Percentiles rank a stretch among this genome's conserved stretches.
These are phyloP conservation scores for Gastroboletus turbinatus DNA, from an alignment of 1,284 basidiomycete species.

Conservation along the genomic window DNA sequence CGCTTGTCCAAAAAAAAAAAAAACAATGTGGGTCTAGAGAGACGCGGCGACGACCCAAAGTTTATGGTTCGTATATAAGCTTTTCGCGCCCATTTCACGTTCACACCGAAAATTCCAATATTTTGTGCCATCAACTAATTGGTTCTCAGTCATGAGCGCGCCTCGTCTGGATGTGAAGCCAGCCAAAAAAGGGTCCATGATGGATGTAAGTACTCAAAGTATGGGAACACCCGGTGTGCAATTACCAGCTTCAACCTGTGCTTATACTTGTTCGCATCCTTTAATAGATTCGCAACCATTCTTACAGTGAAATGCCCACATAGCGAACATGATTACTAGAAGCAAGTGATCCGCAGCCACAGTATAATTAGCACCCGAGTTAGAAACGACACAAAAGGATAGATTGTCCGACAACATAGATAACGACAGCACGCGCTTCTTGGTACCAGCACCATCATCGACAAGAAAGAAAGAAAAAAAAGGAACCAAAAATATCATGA, in stretches of 20 bases:
- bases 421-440: background rate
- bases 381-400: background rate
- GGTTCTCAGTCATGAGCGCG: no score
- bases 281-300: background rate
- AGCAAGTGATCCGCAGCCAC: background rate
- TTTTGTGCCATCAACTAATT: no score
- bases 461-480: background rate
- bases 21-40: background rate
- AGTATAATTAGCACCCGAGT: no score
- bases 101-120: background rate
- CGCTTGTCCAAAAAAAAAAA: no score
- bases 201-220: no score
- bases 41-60: background rate
- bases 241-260: background rate
- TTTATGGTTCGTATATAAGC: no score
- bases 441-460: background rate
- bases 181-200: no score
- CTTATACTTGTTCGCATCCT: background rate
- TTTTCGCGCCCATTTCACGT: background rate
- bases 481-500: background rate
- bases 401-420: background rate
- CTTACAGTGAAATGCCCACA: background rate
- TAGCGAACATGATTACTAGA: background rate
- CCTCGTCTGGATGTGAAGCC: no score
- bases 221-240: no score